Evolutionary conservation across 1,284 basidiomycete genomes (phyloP).

Genomic region (Ceratobasidium sp.): DNA sequence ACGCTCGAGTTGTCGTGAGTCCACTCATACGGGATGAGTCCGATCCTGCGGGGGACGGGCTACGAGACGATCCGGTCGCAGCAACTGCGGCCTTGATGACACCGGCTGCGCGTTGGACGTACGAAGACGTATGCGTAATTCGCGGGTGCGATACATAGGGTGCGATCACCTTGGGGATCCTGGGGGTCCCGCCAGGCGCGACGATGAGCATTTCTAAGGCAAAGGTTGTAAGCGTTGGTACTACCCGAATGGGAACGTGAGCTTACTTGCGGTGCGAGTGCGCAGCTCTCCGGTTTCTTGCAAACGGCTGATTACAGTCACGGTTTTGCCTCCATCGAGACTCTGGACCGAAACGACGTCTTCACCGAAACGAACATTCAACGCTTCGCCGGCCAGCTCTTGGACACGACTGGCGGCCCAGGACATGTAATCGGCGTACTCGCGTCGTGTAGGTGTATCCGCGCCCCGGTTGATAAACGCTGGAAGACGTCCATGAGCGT

Average conservation of each 20-base stretch:
- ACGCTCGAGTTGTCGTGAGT: slow-evolving; percentile 29
- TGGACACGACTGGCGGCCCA: slow-evolving; percentile 60
- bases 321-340: slow-evolving; percentile 46
- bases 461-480: slow-evolving; percentile 54
- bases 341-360: slow-evolving; percentile 52
- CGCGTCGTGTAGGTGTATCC: slow-evolving; percentile 52
- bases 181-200: slow-evolving; percentile 59
- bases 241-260: neutral
- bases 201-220: slow-evolving; percentile 50
- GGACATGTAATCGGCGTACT: slow-evolving; percentile 63
- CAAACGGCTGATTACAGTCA: slow-evolving; percentile 38
- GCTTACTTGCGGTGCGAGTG: slow-evolving; percentile 14
- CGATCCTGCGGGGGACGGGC: slow-evolving; percentile 2
- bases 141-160: slow-evolving; percentile 45
- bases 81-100: slow-evolving; percentile 18
- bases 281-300: slow-evolving; percentile 30
- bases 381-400: slow-evolving; percentile 51
- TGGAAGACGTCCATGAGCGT: slow-evolving; percentile 55
- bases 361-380: slow-evolving; percentile 55
- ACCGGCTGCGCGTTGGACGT: slow-evolving; percentile 45
- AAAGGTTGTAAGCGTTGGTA: neutral
- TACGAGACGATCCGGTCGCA: slow-evolving; percentile 25
- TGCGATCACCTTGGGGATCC: slow-evolving; percentile 54
- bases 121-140: slow-evolving; percentile 57
- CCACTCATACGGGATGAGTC: neutral